A percentile compares a stretch with the other conserved stretches of the same genome.
These are phyloP conservation scores for Aspergillus novoparasiticus DNA, from an alignment of 2,329 filamentous ascomycete species.

Conservation along the genomic window DNA sequence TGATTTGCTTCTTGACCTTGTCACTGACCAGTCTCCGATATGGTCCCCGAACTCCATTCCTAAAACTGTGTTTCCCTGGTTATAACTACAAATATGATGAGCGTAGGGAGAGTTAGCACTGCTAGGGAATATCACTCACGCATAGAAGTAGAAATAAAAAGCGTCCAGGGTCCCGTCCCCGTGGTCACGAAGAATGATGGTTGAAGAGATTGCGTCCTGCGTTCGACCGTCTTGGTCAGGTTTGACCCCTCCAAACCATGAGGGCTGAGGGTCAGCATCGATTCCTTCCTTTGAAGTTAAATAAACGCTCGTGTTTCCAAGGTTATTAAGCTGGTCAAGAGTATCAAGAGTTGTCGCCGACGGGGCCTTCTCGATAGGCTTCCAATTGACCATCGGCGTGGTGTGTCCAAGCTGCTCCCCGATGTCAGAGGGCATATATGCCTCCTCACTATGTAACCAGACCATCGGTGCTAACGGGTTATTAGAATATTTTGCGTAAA, in stretches of 20 bases:
- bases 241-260: conserved; percentile 56
- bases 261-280: conserved; percentile 42
- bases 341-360: conserved; percentile 51
- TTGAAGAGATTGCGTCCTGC: conserved; percentile 51
- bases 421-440: conserved; percentile 55
- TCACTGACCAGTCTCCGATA: conserved; percentile 61
- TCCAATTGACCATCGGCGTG: conserved; percentile 48
- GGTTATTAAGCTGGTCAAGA: conserved; percentile 50
- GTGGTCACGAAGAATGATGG: conserved; percentile 62
- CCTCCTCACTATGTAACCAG: conserved; percentile 53
- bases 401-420: conserved; percentile 50
- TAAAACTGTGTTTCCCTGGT: conserved; percentile 56
- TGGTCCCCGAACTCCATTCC: conserved; percentile 59
- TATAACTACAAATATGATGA: conserved; percentile 41
- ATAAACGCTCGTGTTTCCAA: conserved; percentile 51
- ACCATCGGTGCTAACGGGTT: conserved; percentile 50
- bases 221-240: conserved; percentile 57
- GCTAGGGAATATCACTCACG: conserved; percentile 35
- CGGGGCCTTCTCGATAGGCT: conserved; percentile 39
- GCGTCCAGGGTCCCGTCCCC: conserved; percentile 57
- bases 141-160: conserved; percentile 67
- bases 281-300: conserved; percentile 54
- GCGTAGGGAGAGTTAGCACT: background rate
- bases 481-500: conserved; percentile 8
- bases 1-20: background rate